Percentiles rank a stretch among this genome's conserved stretches.
phyloP scores from a whole-genome alignment of 371 early-diverging fungal species.

The Parasitella parasitica region DNA sequence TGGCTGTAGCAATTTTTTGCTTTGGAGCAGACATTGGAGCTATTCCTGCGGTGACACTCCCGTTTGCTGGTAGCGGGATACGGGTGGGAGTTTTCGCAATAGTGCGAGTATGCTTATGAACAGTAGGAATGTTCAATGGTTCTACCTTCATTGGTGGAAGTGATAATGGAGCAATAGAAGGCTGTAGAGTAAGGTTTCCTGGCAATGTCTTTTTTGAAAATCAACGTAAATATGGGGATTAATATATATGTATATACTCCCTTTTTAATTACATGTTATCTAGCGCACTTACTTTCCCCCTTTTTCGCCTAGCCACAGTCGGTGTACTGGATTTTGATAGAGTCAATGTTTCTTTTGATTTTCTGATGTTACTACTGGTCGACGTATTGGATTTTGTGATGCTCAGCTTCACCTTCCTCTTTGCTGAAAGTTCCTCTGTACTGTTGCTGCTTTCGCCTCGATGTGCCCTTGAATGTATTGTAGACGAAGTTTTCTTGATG shows the following conservation, averaged over 20 bases:
- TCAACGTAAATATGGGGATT: too few relatives aligned
- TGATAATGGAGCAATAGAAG: slow-evolving; percentile 35
- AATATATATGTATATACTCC: too few relatives aligned
- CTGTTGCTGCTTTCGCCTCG: background rate
- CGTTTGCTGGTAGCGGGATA: slow-evolving; percentile 22
- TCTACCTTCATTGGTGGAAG: slow-evolving; percentile 54
- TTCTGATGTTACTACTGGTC: background rate
- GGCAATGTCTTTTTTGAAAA: slow-evolving; percentile 42
- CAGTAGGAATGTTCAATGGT: slow-evolving; percentile 25
- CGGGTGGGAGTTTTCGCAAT: slow-evolving; percentile 29
- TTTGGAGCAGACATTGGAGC: background rate
- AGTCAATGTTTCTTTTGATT: background rate
- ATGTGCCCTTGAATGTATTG: background rate
- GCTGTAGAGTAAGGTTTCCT: slow-evolving; percentile 38
- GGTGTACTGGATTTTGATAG: background rate
- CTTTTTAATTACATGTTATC: background rate
- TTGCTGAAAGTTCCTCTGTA: background rate
- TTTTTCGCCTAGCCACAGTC: slow-evolving; percentile 25
- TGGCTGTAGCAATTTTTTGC: background rate
- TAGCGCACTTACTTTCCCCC: slow-evolving; percentile 42
- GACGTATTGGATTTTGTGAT: slow-evolving; percentile 13
- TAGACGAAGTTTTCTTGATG: slow-evolving; percentile 13
- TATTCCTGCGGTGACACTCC: background rate
- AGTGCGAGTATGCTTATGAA: slow-evolving; percentile 4
- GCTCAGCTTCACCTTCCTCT: slow-evolving; percentile 24